These are phyloP conservation scores for Boletus vinaceobasis DNA, from an alignment of 768 basidiomycete genomes.

Conservation along the genomic window DNA sequence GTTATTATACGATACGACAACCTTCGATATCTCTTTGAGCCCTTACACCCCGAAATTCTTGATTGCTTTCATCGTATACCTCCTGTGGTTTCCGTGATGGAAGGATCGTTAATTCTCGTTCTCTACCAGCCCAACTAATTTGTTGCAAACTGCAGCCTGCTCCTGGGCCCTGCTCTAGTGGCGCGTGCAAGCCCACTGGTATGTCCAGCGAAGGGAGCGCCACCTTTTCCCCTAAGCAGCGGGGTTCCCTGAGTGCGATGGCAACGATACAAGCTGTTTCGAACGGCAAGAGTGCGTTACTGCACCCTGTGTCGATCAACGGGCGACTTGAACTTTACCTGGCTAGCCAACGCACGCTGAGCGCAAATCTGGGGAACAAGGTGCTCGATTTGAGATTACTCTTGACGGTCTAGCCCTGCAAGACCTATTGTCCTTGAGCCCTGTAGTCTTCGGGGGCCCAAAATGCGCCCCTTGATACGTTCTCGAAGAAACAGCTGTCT, in stretches of 20 bases:
- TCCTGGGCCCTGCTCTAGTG: constrained; percentile 48
- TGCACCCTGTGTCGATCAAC: constrained; percentile 10
- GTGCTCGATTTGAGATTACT: constrained; percentile 42
- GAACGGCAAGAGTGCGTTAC: constrained; percentile 44
- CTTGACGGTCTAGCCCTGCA: constrained; percentile 50
- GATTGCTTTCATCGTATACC: not conserved
- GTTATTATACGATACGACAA: not conserved
- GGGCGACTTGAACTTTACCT: not conserved
- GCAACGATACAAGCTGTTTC: constrained; percentile 41
- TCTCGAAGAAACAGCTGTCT: constrained; percentile 44
- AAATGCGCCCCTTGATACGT: constrained; percentile 43
- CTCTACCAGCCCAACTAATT: constrained; percentile 47
- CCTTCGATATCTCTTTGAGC: not conserved
- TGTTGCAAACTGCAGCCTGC: constrained; percentile 46
- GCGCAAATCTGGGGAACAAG: constrained; percentile 41
- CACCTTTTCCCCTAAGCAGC: constrained; percentile 39
- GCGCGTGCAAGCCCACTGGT: constrained; percentile 42
- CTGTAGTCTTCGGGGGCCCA: constrained; percentile 36
- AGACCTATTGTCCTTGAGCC: constrained; percentile 31
- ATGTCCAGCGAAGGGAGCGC: constrained; percentile 40
- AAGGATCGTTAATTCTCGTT: constrained; percentile 53
- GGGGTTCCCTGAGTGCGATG: constrained; percentile 18
- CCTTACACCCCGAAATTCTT: not conserved
- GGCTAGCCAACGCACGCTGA: constrained; percentile 36
- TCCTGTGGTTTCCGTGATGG: constrained; percentile 10